Base-by-base conservation (phyloP, 2,329 filamentous ascomycete species). In the Calonectria hongkongensis region DNA sequence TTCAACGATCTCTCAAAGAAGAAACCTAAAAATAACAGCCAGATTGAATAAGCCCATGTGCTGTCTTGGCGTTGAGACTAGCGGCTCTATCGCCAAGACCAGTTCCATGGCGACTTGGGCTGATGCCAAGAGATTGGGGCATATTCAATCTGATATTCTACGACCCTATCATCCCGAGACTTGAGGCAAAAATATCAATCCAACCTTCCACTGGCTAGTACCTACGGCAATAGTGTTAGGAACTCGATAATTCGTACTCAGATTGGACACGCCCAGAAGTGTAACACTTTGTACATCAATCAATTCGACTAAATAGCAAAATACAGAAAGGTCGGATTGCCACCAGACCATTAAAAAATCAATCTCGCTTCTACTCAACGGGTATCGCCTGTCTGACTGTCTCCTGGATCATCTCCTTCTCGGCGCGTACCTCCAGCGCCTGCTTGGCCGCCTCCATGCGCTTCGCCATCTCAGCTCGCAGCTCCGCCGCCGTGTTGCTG, bases 281-380 rank as follows among this genome's bases (percentile, higher is more conserved):
- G 41, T 18, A 18, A 43, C 41, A 56, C 30, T 56, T 58, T 58
- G 54, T 41, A 58, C 5, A 41, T 58, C 16, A 41, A 27, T n/a
- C 41, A n/a, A 41, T 21, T 21, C 21, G 21, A 58, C 54, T 58
- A 27, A 12, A 27, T n/a, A 10, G 33, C n/a, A 41, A 58, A 58
- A 10, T 41, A 41, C 4, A 58, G 10, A 30, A 58, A 58, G 54
- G 54, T 15, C 54, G 21, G 54, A 33, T 25, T 27, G 54, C 54
- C 3, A 58, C 54, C 33, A 58, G 54, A 41, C 54, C 33, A 41
- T 41, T 58, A 25, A 1, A 58, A 58, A 58, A 27, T 41, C n/a
- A 41, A 58, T 27, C 33, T 41, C 54, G 54, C 54, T 58, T 58
- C 54, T 58, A 58, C 54, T 58, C 54, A 27, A 58, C 54, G 33